A percentile compares a stretch with the other conserved stretches of the same genome.
Conservation (phyloP, 805 yeast genomes). For the Jamesozyma gamospora region DNA sequence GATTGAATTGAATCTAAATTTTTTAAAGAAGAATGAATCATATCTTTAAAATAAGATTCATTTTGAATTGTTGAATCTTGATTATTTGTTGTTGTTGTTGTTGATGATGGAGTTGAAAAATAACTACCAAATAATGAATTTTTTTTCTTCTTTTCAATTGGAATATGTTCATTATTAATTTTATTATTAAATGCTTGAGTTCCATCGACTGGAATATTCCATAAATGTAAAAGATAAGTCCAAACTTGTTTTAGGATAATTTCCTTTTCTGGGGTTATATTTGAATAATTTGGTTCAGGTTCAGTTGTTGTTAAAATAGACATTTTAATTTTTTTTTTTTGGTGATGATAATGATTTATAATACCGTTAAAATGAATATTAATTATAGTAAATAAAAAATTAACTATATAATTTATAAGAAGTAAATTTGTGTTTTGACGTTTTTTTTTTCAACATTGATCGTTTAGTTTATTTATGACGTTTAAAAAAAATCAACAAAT, state of each 20-base stretch:
- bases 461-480: too few relatives aligned
- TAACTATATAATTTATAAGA: too few relatives aligned
- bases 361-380: too few relatives aligned
- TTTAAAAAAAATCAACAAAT: background rate
- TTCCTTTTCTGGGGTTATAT: conserved; percentile 47
- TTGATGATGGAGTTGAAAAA: conserved; percentile 1
- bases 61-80: background rate
- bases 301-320: background rate
- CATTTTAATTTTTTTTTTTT: too few relatives aligned
- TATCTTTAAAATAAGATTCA: conserved; percentile 25
- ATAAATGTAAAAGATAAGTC: conserved; percentile 51
- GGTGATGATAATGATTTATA: too few relatives aligned
- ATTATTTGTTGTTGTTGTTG: conserved; percentile 6
- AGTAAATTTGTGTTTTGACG: too few relatives aligned
- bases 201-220: conserved; percentile 40
- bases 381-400: too few relatives aligned
- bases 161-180: background rate
- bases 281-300: conserved; percentile 3
- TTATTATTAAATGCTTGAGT: conserved; percentile 11
- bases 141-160: conserved; percentile 4
- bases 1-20: conserved; percentile 43
- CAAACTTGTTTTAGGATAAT: conserved; percentile 56
- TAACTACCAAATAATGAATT: conserved; percentile 6
- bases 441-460: too few relatives aligned
- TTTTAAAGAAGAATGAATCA: conserved; percentile 41